phyloP scores from a whole-genome alignment of 352 stramenopile species.

The Phytopythium chamaehyphon region DNA sequence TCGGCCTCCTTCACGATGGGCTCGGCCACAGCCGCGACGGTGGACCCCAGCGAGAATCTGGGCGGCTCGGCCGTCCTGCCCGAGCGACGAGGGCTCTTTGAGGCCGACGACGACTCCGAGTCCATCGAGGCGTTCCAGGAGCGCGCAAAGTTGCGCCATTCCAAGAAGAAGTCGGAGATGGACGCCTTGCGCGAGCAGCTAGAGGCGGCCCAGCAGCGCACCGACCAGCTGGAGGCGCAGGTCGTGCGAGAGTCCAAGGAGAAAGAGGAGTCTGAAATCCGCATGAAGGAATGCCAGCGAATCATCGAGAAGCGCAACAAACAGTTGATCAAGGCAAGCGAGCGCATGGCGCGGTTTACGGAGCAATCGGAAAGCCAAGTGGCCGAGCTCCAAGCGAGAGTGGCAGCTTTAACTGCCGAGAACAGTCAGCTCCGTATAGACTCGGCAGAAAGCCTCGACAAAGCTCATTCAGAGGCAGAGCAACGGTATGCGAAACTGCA shows the following conservation, averaged over 20 bases:
- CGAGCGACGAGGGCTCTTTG: constrained; percentile 70
- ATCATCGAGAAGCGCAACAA: constrained; percentile 87
- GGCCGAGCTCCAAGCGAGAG: constrained; percentile 35
- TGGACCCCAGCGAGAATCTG: constrained; percentile 3
- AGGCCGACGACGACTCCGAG: constrained; percentile 68
- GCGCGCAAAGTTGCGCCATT: constrained; percentile 65
- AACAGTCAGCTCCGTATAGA: constrained; percentile 30
- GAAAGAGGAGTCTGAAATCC: constrained; percentile 63
- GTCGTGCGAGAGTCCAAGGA: constrained; percentile 31
- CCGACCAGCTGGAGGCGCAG: constrained; percentile 29
- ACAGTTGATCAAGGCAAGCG: constrained; percentile 79
- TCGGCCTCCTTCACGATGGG: constrained; percentile 17
- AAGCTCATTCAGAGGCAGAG: constrained; percentile 23
- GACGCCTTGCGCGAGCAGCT: constrained; percentile 42
- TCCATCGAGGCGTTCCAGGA: constrained; percentile 72
- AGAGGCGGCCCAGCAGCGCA: constrained; percentile 24
- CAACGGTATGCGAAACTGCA: constrained; percentile 24
- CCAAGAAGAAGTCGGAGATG: constrained; percentile 64
- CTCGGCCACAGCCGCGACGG: constrained; percentile 6
- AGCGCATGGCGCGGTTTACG: constrained; percentile 54
- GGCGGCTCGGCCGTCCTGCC: constrained; percentile 2
- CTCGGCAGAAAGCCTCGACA: constrained; percentile 18
- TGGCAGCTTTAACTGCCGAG: constrained; percentile 29
- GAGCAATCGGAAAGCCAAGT: constrained; percentile 59
- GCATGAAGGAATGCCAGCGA: constrained; percentile 73